Evolutionary conservation across 2,329 filamentous ascomycete genomes (phyloP), one percentile per base, ranked within the genome.

Genomic region (Fusarium nodosum): DNA sequence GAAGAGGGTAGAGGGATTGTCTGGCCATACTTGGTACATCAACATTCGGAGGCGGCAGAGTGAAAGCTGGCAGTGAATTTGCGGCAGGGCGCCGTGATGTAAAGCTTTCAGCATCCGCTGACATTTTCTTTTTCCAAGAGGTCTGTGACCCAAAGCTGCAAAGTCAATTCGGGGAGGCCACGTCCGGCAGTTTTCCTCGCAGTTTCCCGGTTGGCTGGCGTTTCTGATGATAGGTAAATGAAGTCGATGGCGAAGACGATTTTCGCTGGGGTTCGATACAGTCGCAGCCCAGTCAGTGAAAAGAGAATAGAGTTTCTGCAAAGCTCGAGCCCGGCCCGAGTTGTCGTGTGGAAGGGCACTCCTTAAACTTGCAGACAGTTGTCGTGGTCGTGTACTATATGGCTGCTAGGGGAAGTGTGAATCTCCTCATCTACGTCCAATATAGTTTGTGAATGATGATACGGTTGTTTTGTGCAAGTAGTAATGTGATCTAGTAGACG

Each of bases 1-100:
- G 54, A 47, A 68, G 44, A 68, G 68, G 60, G 63, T 67, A 72
- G 55, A 69, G 50, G 53, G 73, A 54, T 41, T 67, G 72, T 74
- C 67, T 68, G 63, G 68, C 47, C 77, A 76, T 78, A 79, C 78
- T 79, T 77, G 78, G 77, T 69, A 79, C 72, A 63, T 80, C 78
- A 64, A 77, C 60, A 50, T 73, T 78, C 26, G 78, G 78, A 46
- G 77, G 78, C 56, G 78, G 78, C 34, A 80, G 75, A 64, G 77
- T 75, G 57, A 79, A 79, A 39, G 78, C 64, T n/a, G 78, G 78
- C 56, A 79, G 61, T 18, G 73, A 56, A 66, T 76, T 74, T 22
- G 78, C 75, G 26, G 78, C 78, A 46, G 77, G 72, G 39, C 78
- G 78, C 60, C 78, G 76, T 36, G 77, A 74, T 12, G 78, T 70